These are phyloP conservation scores for Mycocentrospora acerina DNA, from an alignment of 2,329 filamentous ascomycete genomes.

Conservation along the genomic window DNA sequence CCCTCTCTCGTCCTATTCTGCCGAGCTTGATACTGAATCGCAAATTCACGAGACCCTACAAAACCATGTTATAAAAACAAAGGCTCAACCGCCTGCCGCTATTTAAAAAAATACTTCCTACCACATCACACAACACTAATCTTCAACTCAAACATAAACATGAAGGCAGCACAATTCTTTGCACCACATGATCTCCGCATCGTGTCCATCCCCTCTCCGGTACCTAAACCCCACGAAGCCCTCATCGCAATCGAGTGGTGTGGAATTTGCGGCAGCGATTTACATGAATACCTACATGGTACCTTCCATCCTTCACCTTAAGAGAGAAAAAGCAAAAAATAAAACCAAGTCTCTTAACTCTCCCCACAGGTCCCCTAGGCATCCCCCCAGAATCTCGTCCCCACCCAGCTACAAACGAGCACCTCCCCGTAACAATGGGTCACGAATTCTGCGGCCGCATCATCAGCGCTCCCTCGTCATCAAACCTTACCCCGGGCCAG, in stretches of 20 bases:
- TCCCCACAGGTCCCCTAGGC: conserved; percentile 13
- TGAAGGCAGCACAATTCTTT: conserved; percentile 38
- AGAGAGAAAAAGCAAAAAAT: too few relatives aligned
- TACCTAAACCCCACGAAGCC: conserved; percentile 24
- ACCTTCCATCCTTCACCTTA: background rate
- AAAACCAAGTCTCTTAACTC: too few relatives aligned
- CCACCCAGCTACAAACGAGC: conserved; percentile 21
- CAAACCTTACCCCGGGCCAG: conserved; percentile 23
- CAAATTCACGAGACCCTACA: too few relatives aligned
- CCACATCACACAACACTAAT: too few relatives aligned
- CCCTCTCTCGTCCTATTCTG: too few relatives aligned
- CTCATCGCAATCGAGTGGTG: conserved; percentile 33
- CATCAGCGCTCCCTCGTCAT: conserved; percentile 16
- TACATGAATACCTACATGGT: conserved; percentile 34
- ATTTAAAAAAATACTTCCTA: too few relatives aligned
- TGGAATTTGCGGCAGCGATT: conserved; percentile 34
- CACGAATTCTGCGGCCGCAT: conserved; percentile 36
- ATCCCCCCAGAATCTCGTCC: conserved; percentile 17
- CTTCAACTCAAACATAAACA: conserved; percentile 9
- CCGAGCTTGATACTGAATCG: too few relatives aligned
- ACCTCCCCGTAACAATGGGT: conserved; percentile 31
- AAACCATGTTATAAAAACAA: too few relatives aligned
- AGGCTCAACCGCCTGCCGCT: too few relatives aligned
- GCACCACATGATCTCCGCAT: conserved; percentile 28
- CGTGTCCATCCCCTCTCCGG: conserved; percentile 21